These are phyloP conservation scores for Cynara cardunculus DNA, from an alignment of 129 eudicot species.

Conservation along the genomic window DNA sequence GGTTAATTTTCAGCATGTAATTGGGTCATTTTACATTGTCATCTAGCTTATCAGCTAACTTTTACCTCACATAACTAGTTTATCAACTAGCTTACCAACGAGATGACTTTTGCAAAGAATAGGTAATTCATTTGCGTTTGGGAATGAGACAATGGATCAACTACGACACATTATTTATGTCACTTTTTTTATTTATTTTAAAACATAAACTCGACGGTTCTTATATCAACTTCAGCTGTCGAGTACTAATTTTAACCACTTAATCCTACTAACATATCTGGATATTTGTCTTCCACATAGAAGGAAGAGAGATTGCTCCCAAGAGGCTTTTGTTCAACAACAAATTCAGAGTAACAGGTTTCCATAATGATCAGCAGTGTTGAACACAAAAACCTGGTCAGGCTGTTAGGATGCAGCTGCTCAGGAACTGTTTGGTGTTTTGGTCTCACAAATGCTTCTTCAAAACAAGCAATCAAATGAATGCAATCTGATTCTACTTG, in stretches of 20 bases:
- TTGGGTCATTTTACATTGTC: background rate
- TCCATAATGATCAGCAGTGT: conserved; percentile 29
- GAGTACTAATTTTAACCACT: background rate
- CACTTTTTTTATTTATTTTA: too few relatives aligned
- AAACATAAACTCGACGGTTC: background rate
- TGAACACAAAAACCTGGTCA: conserved; percentile 70
- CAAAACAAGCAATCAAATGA: too few relatives aligned
- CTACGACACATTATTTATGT: background rate
- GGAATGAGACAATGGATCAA: background rate
- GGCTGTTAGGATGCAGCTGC: conserved; percentile 75
- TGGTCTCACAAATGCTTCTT: background rate
- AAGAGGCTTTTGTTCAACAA: background rate
- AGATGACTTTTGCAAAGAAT: background rate
- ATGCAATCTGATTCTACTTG: background rate
- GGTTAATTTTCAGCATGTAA: background rate
- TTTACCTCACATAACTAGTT: background rate
- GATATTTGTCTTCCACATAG: background rate
- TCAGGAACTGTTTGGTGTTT: conserved; percentile 30
- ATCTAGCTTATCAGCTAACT: background rate
- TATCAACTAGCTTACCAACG: background rate
- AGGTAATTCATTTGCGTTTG: background rate
- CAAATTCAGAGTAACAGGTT: background rate
- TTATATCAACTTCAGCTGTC: background rate
- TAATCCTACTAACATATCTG: too few relatives aligned
- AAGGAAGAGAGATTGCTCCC: background rate